These are phyloP conservation scores for Cyclotella atomus DNA, from an alignment of 108 stramenopile species.

Conservation along the genomic window DNA sequence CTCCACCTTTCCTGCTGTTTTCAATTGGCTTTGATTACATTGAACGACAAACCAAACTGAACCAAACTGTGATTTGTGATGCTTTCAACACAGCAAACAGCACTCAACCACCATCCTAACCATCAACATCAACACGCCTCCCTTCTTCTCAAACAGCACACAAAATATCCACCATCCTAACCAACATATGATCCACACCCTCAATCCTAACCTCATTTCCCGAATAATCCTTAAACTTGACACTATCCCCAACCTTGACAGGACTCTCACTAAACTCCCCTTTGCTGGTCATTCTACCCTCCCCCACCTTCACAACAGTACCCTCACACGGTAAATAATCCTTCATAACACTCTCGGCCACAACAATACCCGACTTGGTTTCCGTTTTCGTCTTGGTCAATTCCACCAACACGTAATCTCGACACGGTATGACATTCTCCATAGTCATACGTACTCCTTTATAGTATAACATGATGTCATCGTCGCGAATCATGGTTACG, in stretches of 20 bases:
- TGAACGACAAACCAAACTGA: too few relatives aligned
- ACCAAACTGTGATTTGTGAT: too few relatives aligned
- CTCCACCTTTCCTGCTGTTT: too few relatives aligned
- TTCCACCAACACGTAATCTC: constrained; percentile 91
- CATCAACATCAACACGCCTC: too few relatives aligned
- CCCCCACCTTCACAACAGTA: constrained; percentile 91
- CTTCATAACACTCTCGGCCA: constrained; percentile 79
- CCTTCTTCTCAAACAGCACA: too few relatives aligned
- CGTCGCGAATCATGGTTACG: constrained; percentile 93
- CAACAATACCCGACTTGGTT: constrained; percentile 84
- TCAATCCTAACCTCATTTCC: constrained; percentile 93
- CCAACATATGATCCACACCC: constrained; percentile 84
- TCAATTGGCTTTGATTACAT: too few relatives aligned
- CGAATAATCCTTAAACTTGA: constrained; percentile 95
- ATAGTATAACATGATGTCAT: constrained; percentile 90
- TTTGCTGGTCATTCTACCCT: constrained; percentile 86
- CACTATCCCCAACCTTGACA: constrained; percentile 82
- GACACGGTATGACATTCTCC: constrained; percentile 81
- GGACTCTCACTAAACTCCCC: constrained; percentile 77
- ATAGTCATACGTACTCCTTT: constrained; percentile 84
- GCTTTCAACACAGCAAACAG: too few relatives aligned
- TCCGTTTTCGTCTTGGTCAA: constrained; percentile 67
- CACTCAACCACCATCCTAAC: too few relatives aligned
- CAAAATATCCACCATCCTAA: constrained; percentile 92
- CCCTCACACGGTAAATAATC: constrained; percentile 84